Percentiles rank a stretch among this genome's conserved stretches.
phyloP scores from a whole-genome alignment of 2,329 filamentous ascomycete genomes.

The Claviceps citrina region DNA sequence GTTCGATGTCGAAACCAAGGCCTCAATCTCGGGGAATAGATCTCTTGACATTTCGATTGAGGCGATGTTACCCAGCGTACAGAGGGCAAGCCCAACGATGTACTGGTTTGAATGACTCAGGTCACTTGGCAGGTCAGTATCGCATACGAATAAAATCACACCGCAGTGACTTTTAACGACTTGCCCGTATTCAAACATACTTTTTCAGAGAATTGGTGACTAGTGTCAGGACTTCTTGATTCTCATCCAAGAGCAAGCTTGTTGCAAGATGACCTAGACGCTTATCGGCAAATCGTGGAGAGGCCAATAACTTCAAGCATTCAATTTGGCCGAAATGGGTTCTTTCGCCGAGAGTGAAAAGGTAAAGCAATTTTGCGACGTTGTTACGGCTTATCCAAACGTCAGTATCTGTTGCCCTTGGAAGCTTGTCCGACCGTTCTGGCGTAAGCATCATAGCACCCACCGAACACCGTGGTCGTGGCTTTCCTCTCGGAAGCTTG shows the following conservation, averaged over 20 bases:
- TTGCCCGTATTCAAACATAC: slow-evolving; percentile 32
- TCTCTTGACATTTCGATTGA: slow-evolving; percentile 97
- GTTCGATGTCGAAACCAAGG: slow-evolving; percentile 78
- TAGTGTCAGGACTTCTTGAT: slow-evolving; percentile 91
- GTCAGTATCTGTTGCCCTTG: background rate
- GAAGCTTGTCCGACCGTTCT: too few relatives aligned
- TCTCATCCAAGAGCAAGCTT: slow-evolving; percentile 91
- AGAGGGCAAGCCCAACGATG: slow-evolving; percentile 88
- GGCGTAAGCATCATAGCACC: slow-evolving; percentile 15
- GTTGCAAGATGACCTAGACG: slow-evolving; percentile 88
- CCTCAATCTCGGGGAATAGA: slow-evolving; percentile 90
- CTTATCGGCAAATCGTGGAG: slow-evolving; percentile 95
- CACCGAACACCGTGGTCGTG: slow-evolving; percentile 82
- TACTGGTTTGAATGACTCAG: slow-evolving; percentile 96
- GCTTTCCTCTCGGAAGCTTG: slow-evolving; percentile 95
- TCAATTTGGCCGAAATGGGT: slow-evolving; percentile 99
- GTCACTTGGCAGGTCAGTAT: slow-evolving; percentile 44
- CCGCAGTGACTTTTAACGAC: background rate
- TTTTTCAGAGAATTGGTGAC: slow-evolving; percentile 98
- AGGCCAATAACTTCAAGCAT: slow-evolving; percentile 92
- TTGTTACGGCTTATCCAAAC: slow-evolving; percentile 65
- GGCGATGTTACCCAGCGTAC: slow-evolving; percentile 93
- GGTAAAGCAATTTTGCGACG: slow-evolving; percentile 93
- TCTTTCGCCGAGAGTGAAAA: slow-evolving; percentile 92
- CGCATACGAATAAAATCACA: background rate